phyloP scores from a whole-genome alignment of 2,329 filamentous ascomycete species.

The Penicillium sp. region DNA sequence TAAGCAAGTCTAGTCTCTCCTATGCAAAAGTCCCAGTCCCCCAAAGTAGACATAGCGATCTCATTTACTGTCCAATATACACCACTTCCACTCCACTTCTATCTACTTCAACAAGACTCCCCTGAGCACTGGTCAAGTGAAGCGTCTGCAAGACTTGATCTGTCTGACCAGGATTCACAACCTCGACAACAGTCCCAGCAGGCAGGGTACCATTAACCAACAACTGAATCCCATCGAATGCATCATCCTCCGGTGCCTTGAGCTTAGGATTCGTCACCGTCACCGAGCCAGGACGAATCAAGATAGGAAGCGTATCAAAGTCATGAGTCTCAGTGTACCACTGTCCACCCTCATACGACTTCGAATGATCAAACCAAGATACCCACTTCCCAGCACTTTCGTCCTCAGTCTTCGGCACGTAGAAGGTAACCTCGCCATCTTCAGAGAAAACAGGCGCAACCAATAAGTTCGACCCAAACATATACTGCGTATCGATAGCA shows the following conservation, averaged over 20 bases:
- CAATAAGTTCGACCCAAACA: slow-evolving; percentile 68
- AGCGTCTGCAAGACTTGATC: slow-evolving; percentile 33
- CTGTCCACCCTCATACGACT: slow-evolving; percentile 45
- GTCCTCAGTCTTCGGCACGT: slow-evolving; percentile 58
- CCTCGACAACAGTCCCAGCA: slow-evolving; percentile 27
- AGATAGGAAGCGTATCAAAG: slow-evolving; percentile 62
- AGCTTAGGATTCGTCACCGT: slow-evolving; percentile 35
- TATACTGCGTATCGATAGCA: slow-evolving; percentile 71
- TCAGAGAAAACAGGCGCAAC: slow-evolving; percentile 68
- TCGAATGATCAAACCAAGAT: slow-evolving; percentile 52
- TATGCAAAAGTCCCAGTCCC: neutral
- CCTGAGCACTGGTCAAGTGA: slow-evolving; percentile 19
- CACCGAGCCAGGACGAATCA: slow-evolving; percentile 55
- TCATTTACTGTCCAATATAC: slow-evolving; percentile 16
- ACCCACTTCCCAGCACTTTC: slow-evolving; percentile 54
- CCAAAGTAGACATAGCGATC: neutral
- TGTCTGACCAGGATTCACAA: slow-evolving; percentile 34
- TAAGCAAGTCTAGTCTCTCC: slow-evolving; percentile 4
- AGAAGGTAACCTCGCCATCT: slow-evolving; percentile 67
- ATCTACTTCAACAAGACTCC: slow-evolving; percentile 23
- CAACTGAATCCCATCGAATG: slow-evolving; percentile 36
- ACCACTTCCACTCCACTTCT: slow-evolving; percentile 31
- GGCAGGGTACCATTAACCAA: slow-evolving; percentile 35
- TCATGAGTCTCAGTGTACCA: slow-evolving; percentile 65
- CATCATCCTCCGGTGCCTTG: slow-evolving; percentile 33